These are phyloP conservation scores for Trichaptum fuscoviolaceum DNA, from an alignment of 768 basidiomycete species.

Conservation along the genomic window DNA sequence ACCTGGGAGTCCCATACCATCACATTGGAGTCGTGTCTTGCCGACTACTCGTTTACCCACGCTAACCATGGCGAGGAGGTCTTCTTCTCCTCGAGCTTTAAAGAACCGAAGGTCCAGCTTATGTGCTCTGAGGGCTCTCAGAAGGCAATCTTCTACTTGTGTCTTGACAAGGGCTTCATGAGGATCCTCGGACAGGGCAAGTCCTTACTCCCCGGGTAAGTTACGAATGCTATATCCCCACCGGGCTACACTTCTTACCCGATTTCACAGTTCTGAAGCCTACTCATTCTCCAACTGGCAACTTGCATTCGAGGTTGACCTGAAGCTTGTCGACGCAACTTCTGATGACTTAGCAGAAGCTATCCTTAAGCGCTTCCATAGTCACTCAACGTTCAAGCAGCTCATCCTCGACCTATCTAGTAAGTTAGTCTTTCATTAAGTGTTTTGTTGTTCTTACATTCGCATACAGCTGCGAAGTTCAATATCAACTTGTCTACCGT, in stretches of 20 bases:
- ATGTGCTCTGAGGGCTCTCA: conserved; percentile 14
- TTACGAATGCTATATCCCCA: not conserved
- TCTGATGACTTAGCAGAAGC: conserved; percentile 12
- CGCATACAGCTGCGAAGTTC: conserved; percentile 19
- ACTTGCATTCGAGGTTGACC: conserved; percentile 24
- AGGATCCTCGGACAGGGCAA: conserved; percentile 12
- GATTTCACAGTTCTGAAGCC: conserved; percentile 10
- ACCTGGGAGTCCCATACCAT: not conserved
- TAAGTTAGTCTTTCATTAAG: conserved; percentile 9
- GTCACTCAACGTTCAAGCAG: conserved; percentile 17
- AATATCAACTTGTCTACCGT: conserved; percentile 22
- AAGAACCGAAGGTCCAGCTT: conserved; percentile 19
- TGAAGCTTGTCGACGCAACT: conserved; percentile 19
- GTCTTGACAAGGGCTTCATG: conserved; percentile 18
- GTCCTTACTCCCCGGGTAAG: not conserved
- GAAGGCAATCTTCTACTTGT: conserved; percentile 21
- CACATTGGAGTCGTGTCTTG: conserved; percentile 5
- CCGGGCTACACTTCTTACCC: not conserved
- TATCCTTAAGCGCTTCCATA: conserved; percentile 11
- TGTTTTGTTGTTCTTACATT: not conserved
- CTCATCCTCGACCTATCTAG: conserved; percentile 20
- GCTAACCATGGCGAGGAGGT: not conserved
- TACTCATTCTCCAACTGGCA: conserved; percentile 22
- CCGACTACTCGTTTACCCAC: conserved; percentile 8
- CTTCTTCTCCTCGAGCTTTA: conserved; percentile 20